phyloP scores from a whole-genome alignment of 768 basidiomycete genomes.

The Tylopilus vinaceipallidus region DNA sequence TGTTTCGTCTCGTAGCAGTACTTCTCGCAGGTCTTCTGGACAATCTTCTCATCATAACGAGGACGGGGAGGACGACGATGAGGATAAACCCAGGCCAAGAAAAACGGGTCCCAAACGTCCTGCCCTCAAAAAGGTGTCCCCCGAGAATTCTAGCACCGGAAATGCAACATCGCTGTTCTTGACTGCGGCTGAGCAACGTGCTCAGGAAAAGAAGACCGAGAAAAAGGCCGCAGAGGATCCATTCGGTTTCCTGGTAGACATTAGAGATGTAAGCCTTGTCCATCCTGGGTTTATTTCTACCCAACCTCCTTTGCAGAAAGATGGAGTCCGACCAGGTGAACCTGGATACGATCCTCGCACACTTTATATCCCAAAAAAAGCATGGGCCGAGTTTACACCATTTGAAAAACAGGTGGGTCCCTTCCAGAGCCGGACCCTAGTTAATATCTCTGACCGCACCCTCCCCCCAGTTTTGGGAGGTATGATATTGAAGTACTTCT shows the following conservation, averaged over 20 bases:
- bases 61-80: constrained; percentile 37
- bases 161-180: constrained; percentile 51
- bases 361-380: constrained; percentile 68
- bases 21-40: constrained; percentile 35
- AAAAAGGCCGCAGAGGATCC: constrained; percentile 80
- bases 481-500: constrained; percentile 29
- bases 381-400: constrained; percentile 85
- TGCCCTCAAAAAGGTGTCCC: constrained; percentile 28
- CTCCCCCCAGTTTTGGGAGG: constrained; percentile 67
- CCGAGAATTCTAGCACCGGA: constrained; percentile 28
- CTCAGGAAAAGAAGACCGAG: constrained; percentile 73
- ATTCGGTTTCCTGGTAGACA: constrained; percentile 69
- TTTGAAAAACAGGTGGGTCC: constrained; percentile 83
- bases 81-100: constrained; percentile 35
- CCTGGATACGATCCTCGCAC: constrained; percentile 91
- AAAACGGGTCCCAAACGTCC: constrained; percentile 37
- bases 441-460: background rate
- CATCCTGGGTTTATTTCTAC: background rate
- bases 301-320: constrained; percentile 54
- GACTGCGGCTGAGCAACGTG: constrained; percentile 79
- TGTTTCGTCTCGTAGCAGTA: constrained; percentile 40
- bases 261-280: constrained; percentile 58
- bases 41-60: constrained; percentile 35
- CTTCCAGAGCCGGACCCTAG: background rate
- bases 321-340: constrained; percentile 73